Base-by-base conservation (phyloP, 371 early-diverging fungal species). In the Mucor lusitanicus region DNA sequence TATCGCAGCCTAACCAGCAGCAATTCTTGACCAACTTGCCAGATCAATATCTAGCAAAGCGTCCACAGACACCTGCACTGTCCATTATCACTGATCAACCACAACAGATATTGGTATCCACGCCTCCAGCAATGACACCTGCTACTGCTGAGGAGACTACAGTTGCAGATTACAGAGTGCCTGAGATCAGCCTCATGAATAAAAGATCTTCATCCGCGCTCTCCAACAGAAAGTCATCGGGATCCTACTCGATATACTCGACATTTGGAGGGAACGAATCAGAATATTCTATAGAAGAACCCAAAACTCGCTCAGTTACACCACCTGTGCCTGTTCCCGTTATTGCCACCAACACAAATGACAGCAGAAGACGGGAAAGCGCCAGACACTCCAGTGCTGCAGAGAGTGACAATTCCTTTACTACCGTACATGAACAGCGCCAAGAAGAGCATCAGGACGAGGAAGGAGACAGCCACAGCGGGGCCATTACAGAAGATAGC, bases 221-320 rank as follows among this genome's bases (percentile, higher is more conserved):
- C 17, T 64, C 69, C 6, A n/a, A 59, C 17, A 19, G 68, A 13
- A 68, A 72, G 55, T 64, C 69, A 28, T 65, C 69, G 3, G 73
- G 69, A 19, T 65, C 69, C 1, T 69, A 58, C 30, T 74, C 74
- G 0, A 64, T 74, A 8, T 74, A 74, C 27, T 70, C 70, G 8
- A 74, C 74, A 6, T 74, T 74, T 70, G 74, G 70, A 3, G 56
- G 61, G 0, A 27, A 44, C 19, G 65, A 61, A 19, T 65, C 69
- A 25, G 25, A 61, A 12, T 56, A 64, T 50, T 72, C 72, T 9
- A 25, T 68, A 1, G 72, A 68, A 1, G 46, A 48, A n/a, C 13
- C 28, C n/a, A 57, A 65, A 6, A 13, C 35, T 8, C 15, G 32
- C 11, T 55, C 55, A 32, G 30, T n/a, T 32, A 30, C 55, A 55